phyloP scores from a whole-genome alignment of 2,329 filamentous ascomycete species.

The Cercospora nicotianae region DNA sequence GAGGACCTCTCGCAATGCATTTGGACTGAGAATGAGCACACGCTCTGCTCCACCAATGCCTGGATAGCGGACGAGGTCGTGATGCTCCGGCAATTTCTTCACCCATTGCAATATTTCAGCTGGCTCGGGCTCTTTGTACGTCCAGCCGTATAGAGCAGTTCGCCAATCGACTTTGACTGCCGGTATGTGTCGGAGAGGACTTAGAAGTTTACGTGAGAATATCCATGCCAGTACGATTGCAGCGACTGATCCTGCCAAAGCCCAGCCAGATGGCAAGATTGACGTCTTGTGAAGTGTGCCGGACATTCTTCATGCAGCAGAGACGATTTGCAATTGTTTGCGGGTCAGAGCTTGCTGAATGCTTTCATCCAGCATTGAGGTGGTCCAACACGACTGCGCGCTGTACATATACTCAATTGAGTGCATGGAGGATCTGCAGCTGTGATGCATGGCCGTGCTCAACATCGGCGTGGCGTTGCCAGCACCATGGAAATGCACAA shows the following conservation, averaged over 20 bases:
- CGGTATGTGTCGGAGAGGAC: slow-evolving; percentile 2
- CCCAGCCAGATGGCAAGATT: not conserved
- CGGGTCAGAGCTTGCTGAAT: not conserved
- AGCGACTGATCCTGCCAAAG: not conserved
- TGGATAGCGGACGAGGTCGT: not conserved
- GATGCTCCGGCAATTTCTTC: not conserved
- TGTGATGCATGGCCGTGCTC: no score
- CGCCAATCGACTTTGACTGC: not conserved
- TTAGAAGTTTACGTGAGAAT: not conserved
- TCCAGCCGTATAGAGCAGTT: slow-evolving; percentile 1
- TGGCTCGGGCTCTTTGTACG: not conserved
- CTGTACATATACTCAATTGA: no score
- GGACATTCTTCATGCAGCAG: not conserved
- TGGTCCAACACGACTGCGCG: no score
- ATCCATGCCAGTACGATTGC: not conserved
- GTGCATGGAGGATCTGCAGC: no score
- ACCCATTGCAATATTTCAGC: slow-evolving; percentile 1
- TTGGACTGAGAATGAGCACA: not conserved
- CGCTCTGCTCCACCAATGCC: not conserved
- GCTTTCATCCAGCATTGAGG: no score
- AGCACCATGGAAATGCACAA: no score
- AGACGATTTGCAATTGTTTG: not conserved
- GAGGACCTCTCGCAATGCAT: slow-evolving; percentile 5
- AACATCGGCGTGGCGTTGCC: no score
- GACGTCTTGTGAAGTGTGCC: not conserved